Evolutionary conservation across 176 grass and related monocot genomes (phyloP).

Genomic region (Stipa capillata): DNA sequence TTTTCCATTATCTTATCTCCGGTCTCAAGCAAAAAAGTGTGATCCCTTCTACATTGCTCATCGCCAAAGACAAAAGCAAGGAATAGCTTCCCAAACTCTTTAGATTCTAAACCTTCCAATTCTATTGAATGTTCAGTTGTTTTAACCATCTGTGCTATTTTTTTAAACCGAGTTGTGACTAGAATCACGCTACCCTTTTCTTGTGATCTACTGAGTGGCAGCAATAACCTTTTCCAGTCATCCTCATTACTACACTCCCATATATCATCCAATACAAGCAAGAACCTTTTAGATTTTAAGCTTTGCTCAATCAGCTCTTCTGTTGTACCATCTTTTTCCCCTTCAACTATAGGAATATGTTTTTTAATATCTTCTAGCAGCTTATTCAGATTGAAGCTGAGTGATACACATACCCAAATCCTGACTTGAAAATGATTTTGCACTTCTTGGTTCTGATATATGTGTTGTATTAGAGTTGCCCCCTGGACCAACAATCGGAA

Average conservation of each 20-base stretch:
- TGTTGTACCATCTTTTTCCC: neutral
- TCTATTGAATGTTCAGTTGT: neutral
- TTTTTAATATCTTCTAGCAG: neutral
- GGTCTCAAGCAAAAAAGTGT: neutral
- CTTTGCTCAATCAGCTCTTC: neutral
- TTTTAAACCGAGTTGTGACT: neutral
- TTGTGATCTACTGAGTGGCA: neutral
- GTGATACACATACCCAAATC: too few relatives aligned
- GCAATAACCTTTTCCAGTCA: neutral
- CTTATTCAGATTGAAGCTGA: too few relatives aligned
- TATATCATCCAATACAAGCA: slow-evolving; percentile 28
- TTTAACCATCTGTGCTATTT: neutral
- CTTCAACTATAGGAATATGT: accelerated
- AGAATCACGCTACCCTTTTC: neutral
- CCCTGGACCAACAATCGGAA: slow-evolving; percentile 29
- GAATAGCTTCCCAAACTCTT: neutral
- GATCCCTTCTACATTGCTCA: neutral
- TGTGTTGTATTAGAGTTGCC: slow-evolving; percentile 27
- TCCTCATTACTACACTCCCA: neutral
- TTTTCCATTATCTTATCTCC: neutral
- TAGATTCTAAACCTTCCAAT: neutral
- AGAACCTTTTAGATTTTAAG: neutral
- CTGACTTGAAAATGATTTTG: too few relatives aligned
- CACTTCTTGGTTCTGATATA: neutral
- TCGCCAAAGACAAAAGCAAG: neutral